Base-by-base conservation (phyloP, 768 basidiomycete genomes). In the Cyathus striatus region DNA sequence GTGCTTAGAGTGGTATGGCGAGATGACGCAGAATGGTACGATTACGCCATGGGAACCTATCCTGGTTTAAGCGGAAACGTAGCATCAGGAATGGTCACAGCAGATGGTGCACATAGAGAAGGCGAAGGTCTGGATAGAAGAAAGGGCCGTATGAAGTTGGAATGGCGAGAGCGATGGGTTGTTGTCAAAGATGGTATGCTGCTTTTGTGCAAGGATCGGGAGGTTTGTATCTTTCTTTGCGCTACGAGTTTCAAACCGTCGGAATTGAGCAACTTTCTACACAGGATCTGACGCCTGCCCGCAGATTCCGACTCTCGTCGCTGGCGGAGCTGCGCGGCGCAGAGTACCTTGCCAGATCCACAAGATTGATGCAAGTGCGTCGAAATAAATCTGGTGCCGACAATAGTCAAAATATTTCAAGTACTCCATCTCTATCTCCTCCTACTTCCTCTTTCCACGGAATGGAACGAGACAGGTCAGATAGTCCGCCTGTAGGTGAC, bases 81-180 rank as follows among this genome's bases (percentile, higher is more conserved):
- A n/a, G 30, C 2, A 16, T 12, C 12, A 12, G 30, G 30, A 16
- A 32, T 32, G 30, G 18, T 12, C 18, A 3, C 30, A 23, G 38
- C 46, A 41, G 40, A 30, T 27, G 26, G 40, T 43, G 34, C 38
- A 26, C 43, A 42, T 23, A 25, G 41, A 30, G 37, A 33, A 7
- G 35, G 35, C 14, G 18, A 48, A 34, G 26, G 32, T 30, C 36
- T 51, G 23, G 13, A 22, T 10, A 32, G 33, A 26, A 41, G 18
- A 27, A 52, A 43, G 23, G 38, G 23, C 43, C 56, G 46, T 48
- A 52, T 53, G 49, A 70, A 69, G 44, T 46, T 77, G 6, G 83
- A 82, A 39, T 87, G 85, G 85, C 70, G 73, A 33, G 68, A 76
- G 14, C 62, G 80, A 3, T 84, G 80, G 76, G 64, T 79, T 34